Evolutionary conservation across 148 eudicot species (phyloP).

Genomic region (Agrostemma githago): DNA sequence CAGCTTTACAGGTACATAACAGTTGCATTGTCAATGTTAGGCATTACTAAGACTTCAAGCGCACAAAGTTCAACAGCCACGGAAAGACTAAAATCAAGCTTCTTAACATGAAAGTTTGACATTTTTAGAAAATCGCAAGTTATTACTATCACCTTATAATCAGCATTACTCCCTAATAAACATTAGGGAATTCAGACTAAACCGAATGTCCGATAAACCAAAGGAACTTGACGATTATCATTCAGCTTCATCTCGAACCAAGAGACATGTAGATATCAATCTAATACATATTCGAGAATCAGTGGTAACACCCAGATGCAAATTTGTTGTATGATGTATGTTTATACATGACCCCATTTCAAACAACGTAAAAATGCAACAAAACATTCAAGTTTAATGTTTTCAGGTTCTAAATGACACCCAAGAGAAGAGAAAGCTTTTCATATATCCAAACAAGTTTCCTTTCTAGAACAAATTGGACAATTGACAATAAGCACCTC

Average conservation of each 20-base stretch:
- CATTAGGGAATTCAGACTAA: background rate
- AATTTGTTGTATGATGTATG: background rate
- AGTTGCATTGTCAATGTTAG: background rate
- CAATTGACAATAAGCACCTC: background rate
- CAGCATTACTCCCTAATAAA: background rate
- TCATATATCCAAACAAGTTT: background rate
- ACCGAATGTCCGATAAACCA: background rate
- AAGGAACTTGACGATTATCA: background rate
- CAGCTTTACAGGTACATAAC: constrained; percentile 14
- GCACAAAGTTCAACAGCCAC: background rate
- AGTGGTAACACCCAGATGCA: background rate
- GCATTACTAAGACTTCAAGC: background rate
- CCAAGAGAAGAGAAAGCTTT: background rate
- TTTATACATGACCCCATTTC: background rate
- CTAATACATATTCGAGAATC: background rate
- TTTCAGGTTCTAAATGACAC: background rate
- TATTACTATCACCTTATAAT: background rate
- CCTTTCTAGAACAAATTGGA: background rate
- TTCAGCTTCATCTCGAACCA: background rate
- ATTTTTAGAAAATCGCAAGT: background rate
- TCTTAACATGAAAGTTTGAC: background rate
- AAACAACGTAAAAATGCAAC: background rate
- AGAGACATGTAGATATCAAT: background rate
- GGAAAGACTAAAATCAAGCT: background rate
- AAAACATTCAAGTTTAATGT: background rate